A percentile compares a stretch with the other conserved stretches of the same genome.
Conservation (phyloP, 2,329 filamentous ascomycete species). For the Penicillium frequentans region DNA sequence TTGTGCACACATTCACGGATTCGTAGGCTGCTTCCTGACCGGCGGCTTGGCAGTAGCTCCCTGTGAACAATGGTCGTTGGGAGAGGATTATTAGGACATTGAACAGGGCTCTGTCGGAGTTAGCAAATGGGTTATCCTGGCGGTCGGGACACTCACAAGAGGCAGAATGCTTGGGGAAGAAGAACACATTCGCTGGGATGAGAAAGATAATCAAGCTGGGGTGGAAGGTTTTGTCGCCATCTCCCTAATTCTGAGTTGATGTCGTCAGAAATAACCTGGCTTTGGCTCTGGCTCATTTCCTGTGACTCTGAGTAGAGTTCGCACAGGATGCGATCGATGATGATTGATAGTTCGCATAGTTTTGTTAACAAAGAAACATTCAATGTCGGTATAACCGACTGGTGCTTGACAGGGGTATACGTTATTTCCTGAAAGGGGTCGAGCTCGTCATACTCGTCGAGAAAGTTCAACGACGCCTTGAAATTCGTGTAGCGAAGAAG, state of each 20-base stretch:
- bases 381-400: slow-evolving; percentile 15
- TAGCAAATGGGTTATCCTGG: neutral
- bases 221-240: slow-evolving; percentile 27
- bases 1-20: slow-evolving; percentile 33
- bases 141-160: slow-evolving; percentile 12
- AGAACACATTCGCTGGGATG: slow-evolving; percentile 20
- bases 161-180: slow-evolving; percentile 22
- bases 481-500: slow-evolving; percentile 47
- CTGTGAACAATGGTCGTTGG: slow-evolving; percentile 43
- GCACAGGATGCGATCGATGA: slow-evolving; percentile 37
- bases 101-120: slow-evolving; percentile 30
- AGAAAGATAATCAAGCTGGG: slow-evolving; percentile 22
- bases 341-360: slow-evolving; percentile 33
- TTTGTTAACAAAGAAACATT: slow-evolving; percentile 28
- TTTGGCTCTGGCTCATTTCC: slow-evolving; percentile 12
- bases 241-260: slow-evolving; percentile 21
- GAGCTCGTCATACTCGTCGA: slow-evolving; percentile 41
- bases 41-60: slow-evolving; percentile 12
- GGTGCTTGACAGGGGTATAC: slow-evolving; percentile 21
- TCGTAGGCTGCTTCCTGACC: slow-evolving; percentile 22
- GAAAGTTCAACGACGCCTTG: slow-evolving; percentile 45
- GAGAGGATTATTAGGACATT: slow-evolving; percentile 46
- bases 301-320: slow-evolving; percentile 31
- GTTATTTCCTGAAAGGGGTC: slow-evolving; percentile 50
- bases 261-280: slow-evolving; percentile 15